Base-by-base conservation (phyloP, 2,329 filamentous ascomycete genomes). In the Bisporella sp. region DNA sequence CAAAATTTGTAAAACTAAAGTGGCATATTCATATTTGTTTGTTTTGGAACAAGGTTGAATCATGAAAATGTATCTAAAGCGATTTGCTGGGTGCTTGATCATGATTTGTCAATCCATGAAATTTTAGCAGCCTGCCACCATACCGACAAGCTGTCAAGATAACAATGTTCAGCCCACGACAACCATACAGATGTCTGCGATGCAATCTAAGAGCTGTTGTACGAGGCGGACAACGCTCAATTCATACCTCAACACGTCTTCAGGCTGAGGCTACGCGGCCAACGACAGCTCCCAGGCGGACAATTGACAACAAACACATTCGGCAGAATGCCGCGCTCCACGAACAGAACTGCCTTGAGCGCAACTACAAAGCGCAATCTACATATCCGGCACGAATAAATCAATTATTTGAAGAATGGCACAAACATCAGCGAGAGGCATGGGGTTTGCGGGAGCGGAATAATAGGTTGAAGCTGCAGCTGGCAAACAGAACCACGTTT, bases 251-350 rank as follows among this genome's bases (percentile, higher is more conserved):
- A n/a, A 5, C 33, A 4, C 42, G n/a, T 31, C 55, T 60, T 5
- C 57, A 41, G 31, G 39, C 53, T 50, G 55, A 60, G 42, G 31
- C 41, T 11, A 42, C 54, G 8, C 55, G 55, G 28, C 86, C 87
- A 4, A 75, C 85, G 1, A 84, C 79, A 47, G 90, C 88, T 11
- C 90, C 89, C 8, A 92, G 89, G 66, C 81, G 88, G 30, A 78
- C 78, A 44, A 78, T 95, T 58, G 87, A 96, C 71, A 78, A 95
- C 65, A 92, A 89, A 67, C 85, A 93, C 71, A 96, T 99, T 66
- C 90, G 91, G 51, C 79, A 89, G 63, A 87, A 95, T 68, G 81
- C 87, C 12, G 80, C 84, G 11, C 76, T 95, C 12, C 87, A 96
- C 73, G 79, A 86, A 59, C 75, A 85, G 58, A 97, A 95, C 64